Evolutionary conservation across 140 eudicot genomes (phyloP), one percentile per base, ranked within the genome.

Genomic region (Oenanthe javanica): DNA sequence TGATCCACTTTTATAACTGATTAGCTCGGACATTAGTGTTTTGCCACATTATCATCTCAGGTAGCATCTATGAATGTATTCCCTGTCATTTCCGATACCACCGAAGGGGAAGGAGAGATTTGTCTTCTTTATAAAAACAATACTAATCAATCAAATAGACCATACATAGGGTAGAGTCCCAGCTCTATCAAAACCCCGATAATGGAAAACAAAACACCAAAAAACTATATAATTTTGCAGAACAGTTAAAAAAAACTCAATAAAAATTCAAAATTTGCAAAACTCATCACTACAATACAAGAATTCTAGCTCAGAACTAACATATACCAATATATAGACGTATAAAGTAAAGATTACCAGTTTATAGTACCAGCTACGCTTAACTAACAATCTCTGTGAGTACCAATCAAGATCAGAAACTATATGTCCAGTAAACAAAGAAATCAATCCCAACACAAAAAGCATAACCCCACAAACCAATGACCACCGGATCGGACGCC

Each of bases 381-480:
- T 89, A 51, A 87, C 93, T 78, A 91, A 43, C 50, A 72, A 76
- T 21, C 90, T 71, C 80, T 92, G 91, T 5, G 97, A 89, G 84
- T 85, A 92, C 93, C 96, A 86, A 50, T 94, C 97, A 77, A 92
- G 87, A 92, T 94, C 91, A 86, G 97, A 89, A 76, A 82, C 97
- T 55, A 92, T 80, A 84, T 94, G 94, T 9, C 97, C 98, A 31
- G 97, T 86, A 63, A 94, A 89, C 82, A 94, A 81, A 1, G 98
- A 94, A 19, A 94, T 77, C 83, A 94, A 86, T 15, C 97, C 98
- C 77, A 94, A 77, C 40, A 84, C 90, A 85, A 94, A 94, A 55
- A 94, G 80, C 98, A 94, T 77, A 77, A 87, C 45, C 80, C 97
- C 98, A 83, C 97, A 94, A 25, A 94, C 88, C 87, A 86, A 84